Evolutionary conservation across 495 filamentous ascomycete genomes (phyloP).

Genomic region (Achaetomiella virescens): DNA sequence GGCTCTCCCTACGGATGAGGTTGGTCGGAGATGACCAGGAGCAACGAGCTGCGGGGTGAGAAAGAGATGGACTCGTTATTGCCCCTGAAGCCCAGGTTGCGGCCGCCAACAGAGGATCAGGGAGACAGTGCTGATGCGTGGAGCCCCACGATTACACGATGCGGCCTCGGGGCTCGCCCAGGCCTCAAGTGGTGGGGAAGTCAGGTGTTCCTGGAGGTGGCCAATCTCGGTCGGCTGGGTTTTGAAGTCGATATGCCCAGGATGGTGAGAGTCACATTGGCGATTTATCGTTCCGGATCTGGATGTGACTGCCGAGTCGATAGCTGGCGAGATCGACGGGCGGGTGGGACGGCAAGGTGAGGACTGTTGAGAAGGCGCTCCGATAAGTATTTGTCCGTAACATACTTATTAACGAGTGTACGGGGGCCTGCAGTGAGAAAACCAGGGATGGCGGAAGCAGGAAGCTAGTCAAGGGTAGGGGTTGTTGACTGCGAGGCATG

Average conservation of each 20-base stretch:
- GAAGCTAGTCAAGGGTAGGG: slow-evolving; percentile 7
- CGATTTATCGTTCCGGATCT: neutral
- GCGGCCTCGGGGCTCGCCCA: slow-evolving; percentile 8
- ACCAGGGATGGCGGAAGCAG: neutral
- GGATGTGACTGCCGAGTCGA: neutral
- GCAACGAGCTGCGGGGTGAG: neutral
- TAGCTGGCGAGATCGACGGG: neutral
- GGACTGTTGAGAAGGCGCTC: neutral
- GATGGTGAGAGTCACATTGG: slow-evolving; percentile 9
- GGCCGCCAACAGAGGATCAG: neutral
- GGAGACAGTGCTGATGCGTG: slow-evolving; percentile 6
- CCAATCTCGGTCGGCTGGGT: neutral
- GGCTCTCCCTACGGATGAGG: neutral
- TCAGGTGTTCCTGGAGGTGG: slow-evolving; percentile 7
- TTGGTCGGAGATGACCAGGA: neutral
- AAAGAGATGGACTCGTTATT: neutral
- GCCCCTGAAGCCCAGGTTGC: neutral
- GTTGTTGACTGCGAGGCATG: neutral
- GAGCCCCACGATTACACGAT: slow-evolving; percentile 11
- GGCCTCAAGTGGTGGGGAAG: neutral
- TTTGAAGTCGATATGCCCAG: neutral
- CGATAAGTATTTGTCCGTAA: neutral
- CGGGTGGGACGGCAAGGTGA: neutral
- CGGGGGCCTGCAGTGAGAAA: neutral
- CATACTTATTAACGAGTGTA: neutral